A percentile compares a stretch with the other conserved stretches of the same genome.
phyloP scores from a whole-genome alignment of 352 stramenopile genomes.

The Pythium diclinum region DNA sequence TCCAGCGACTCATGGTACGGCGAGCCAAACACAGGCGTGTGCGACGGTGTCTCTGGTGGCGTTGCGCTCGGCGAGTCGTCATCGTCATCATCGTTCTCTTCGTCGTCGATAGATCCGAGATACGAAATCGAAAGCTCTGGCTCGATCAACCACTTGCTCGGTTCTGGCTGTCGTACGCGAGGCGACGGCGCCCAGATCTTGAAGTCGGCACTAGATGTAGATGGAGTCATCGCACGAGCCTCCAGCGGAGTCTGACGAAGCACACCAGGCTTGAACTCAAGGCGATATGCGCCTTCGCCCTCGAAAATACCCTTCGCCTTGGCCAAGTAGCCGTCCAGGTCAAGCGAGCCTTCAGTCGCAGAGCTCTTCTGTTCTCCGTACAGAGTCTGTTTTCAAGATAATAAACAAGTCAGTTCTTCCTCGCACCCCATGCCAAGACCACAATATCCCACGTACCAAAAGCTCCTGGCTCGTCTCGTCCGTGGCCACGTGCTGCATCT shows the following conservation, averaged over 20 bases:
- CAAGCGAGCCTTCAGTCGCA: conserved; percentile 21
- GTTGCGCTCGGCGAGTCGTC: conserved; percentile 67
- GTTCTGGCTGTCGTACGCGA: conserved; percentile 61
- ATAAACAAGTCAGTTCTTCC: background rate
- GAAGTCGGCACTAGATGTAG: conserved; percentile 31
- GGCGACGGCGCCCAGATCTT: conserved; percentile 86
- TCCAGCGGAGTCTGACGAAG: conserved; percentile 74
- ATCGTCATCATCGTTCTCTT: conserved; percentile 65
- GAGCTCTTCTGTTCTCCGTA: conserved; percentile 52
- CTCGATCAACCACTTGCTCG: conserved; percentile 82
- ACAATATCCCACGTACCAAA: conserved; percentile 24
- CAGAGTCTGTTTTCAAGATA: conserved; percentile 35
- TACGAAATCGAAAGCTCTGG: conserved; percentile 77
- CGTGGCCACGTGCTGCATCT: conserved; percentile 83
- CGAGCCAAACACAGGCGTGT: conserved; percentile 69
- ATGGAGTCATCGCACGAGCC: conserved; percentile 40
- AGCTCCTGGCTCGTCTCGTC: conserved; percentile 82
- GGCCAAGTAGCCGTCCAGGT: conserved; percentile 57
- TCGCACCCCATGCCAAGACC: background rate
- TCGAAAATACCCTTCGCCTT: conserved; percentile 83
- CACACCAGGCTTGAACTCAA: conserved; percentile 80
- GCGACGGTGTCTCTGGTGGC: conserved; percentile 60
- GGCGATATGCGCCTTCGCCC: conserved; percentile 78
- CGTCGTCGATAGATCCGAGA: conserved; percentile 76
- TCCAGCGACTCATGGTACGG: conserved; percentile 46